phyloP scores from a whole-genome alignment of 495 filamentous ascomycete genomes.

The Neurospora cerealis region DNA sequence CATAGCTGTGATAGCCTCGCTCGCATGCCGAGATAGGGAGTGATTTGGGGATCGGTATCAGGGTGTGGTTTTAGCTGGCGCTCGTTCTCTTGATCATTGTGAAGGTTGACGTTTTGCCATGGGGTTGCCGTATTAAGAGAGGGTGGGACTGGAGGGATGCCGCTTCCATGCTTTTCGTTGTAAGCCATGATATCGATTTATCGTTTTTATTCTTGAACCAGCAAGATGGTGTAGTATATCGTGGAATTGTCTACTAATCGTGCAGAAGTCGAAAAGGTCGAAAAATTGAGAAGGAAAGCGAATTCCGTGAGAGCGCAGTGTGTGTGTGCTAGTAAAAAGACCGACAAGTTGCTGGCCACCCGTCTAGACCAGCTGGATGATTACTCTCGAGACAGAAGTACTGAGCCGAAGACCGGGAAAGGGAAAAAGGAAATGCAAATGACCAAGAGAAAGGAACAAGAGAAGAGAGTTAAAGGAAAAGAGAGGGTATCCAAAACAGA shows the following conservation, averaged over 20 bases:
- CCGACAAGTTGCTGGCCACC: not conserved
- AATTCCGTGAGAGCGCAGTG: not conserved
- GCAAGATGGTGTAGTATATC: constrained; percentile 2
- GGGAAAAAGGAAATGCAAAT: constrained; percentile 2
- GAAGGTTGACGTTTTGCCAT: constrained; percentile 15
- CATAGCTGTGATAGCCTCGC: constrained; percentile 88
- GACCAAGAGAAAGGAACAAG: not conserved
- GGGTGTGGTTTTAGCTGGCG: constrained; percentile 4
- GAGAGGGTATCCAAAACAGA: constrained; percentile 2
- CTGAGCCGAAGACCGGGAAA: constrained; percentile 6
- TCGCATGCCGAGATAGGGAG: constrained; percentile 84
- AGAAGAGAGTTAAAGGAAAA: not conserved
- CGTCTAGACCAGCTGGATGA: constrained; percentile 14
- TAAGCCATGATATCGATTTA: constrained; percentile 11
- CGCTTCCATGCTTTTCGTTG: constrained; percentile 14
- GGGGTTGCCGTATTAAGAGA: constrained; percentile 15
- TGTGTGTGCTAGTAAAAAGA: not conserved
- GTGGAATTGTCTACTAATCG: not conserved
- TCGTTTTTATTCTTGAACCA: constrained; percentile 1
- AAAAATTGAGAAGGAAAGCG: not conserved
- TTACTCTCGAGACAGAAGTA: not conserved
- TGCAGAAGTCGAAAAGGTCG: not conserved
- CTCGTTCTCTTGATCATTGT: not conserved
- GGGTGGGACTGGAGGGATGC: constrained; percentile 12
- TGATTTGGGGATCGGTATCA: constrained; percentile 41